A percentile compares a stretch with the other conserved stretches of the same genome.
phyloP scores from a whole-genome alignment of 1,284 basidiomycete species.

The Microbotryum violaceum region DNA sequence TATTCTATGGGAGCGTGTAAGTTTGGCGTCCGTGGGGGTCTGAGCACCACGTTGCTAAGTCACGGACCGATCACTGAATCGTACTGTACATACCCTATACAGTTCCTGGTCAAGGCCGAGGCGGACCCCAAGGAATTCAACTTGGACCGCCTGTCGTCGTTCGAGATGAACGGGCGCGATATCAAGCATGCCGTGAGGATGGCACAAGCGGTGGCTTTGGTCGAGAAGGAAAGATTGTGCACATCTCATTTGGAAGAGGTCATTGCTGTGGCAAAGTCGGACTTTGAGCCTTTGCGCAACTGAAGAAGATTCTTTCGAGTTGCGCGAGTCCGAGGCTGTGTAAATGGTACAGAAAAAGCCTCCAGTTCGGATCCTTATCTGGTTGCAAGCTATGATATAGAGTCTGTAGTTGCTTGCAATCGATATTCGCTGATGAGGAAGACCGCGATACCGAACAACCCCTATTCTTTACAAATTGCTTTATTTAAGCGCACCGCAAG shows the following conservation, averaged over 20 bases:
- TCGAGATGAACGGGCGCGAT: constrained; percentile 22
- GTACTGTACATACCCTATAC: not conserved
- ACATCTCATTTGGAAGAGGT: constrained; percentile 20
- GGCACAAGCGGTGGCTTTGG: constrained; percentile 23
- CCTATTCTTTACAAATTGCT: no score
- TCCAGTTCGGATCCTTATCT: no score
- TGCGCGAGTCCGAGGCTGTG: no score
- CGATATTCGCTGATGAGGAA: no score
- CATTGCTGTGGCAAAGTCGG: constrained; percentile 10
- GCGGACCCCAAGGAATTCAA: constrained; percentile 2
- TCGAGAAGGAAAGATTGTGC: constrained; percentile 4
- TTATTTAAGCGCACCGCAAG: no score
- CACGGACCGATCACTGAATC: not conserved
- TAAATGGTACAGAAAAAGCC: no score
- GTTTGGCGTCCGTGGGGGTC: no score
- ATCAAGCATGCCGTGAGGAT: constrained; percentile 30
- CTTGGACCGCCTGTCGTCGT: constrained; percentile 7
- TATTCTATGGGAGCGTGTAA: constrained; percentile 18
- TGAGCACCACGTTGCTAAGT: not conserved
- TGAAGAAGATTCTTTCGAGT: no score
- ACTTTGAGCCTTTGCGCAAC: not conserved
- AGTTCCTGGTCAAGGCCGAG: constrained; percentile 8
- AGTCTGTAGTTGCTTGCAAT: not conserved
- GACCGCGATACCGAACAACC: no score
- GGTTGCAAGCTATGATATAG: no score